Conservation (phyloP, 2,329 filamentous ascomycete species). For the Chrysoporthe austroafricana region DNA sequence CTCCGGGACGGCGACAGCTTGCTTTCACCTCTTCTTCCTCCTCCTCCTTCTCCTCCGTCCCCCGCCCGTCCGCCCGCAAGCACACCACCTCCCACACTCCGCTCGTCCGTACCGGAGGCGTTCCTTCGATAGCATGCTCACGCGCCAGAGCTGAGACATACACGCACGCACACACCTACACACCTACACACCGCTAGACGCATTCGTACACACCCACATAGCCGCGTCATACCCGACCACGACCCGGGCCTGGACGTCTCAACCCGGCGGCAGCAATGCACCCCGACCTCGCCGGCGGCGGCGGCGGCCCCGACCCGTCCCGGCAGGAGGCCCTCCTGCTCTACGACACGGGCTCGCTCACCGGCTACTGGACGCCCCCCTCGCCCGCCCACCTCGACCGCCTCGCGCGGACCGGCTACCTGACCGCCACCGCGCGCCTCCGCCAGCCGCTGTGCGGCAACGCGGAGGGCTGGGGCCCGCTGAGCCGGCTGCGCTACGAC, state of each 20-base stretch:
- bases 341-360: constrained; percentile 63
- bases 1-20: background rate
- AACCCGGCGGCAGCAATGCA: constrained; percentile 22
- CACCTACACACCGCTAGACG: too few species aligned
- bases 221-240: background rate
- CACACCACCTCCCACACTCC: too few species aligned
- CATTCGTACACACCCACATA: background rate
- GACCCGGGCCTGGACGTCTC: background rate
- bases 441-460: constrained; percentile 83
- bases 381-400: constrained; percentile 47
- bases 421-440: constrained; percentile 53
- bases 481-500: constrained; percentile 87
- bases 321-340: constrained; percentile 22
- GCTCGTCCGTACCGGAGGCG: too few species aligned
- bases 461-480: constrained; percentile 90
- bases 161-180: too few species aligned
- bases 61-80: background rate
- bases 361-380: constrained; percentile 51
- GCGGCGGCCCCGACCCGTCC: constrained; percentile 21
- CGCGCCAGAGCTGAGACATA: background rate
- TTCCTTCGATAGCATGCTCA: background rate
- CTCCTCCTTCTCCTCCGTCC: background rate
- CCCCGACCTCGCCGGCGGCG: constrained; percentile 23
- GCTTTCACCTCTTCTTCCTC: background rate
- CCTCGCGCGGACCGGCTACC: constrained; percentile 57